phyloP scores from a whole-genome alignment of 768 basidiomycete species.

The Macrocybe gigantea region DNA sequence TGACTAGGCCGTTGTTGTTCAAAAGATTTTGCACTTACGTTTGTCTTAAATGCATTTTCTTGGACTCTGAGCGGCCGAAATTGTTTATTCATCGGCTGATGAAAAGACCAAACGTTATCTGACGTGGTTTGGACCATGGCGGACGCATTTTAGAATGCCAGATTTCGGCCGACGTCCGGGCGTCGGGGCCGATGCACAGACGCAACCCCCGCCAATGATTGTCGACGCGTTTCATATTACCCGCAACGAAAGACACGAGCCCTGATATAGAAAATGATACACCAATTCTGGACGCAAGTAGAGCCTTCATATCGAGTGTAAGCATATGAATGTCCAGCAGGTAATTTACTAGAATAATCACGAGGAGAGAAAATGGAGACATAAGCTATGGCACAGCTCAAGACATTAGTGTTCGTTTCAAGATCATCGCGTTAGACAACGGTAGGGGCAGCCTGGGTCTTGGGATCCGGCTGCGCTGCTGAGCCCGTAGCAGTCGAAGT shows the following conservation, averaged over 20 bases:
- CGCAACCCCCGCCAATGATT: no score
- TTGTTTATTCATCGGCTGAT: neutral
- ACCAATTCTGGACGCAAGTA: no score
- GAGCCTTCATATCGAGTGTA: no score
- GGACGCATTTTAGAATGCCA: no score
- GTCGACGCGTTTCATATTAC: no score
- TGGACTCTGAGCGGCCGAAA: neutral
- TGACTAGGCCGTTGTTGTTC: no score
- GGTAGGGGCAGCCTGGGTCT: constrained; percentile 13
- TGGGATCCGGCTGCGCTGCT: constrained; percentile 5
- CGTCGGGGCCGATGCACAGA: no score
- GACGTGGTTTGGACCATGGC: no score
- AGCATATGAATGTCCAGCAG: no score
- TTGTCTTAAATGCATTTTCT: neutral
- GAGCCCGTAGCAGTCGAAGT: constrained; percentile 3
- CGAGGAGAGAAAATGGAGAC: neutral
- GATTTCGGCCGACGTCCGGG: no score
- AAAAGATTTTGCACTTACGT: neutral
- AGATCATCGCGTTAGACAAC: constrained; percentile 6
- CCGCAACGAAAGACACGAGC: no score
- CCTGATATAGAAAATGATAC: no score
- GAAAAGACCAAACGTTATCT: neutral
- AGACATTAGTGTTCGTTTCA: neutral
- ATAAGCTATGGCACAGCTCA: neutral
- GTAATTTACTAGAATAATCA: neutral